Base-by-base conservation (phyloP, 495 filamentous ascomycete species). In the Cenococcum geophilum region DNA sequence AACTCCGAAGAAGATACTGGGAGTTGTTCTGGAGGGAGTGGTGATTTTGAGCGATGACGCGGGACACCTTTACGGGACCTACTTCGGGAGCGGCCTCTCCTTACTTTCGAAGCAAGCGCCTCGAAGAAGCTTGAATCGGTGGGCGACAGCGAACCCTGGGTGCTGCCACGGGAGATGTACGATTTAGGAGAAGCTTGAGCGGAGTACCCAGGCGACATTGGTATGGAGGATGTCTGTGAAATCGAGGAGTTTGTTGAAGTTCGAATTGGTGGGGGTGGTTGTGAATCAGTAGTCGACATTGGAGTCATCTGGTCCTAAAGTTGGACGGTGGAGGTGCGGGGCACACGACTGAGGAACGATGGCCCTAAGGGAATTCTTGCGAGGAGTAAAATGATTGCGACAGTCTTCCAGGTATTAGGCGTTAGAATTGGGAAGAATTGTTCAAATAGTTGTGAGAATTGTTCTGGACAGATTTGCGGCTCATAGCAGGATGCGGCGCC, bases 41-140 rank as follows among this genome's bases (percentile, higher is more conserved):
- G 66, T 20, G 66, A 66, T 60, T 61, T 60, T 16, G 66, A 69
- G 1, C 63, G 62, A 6, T 63, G 45, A 32, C 63, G 66, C 22
- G 62, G 35, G 18, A 25, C 52, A 1, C 48, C 37, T 34, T 34
- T 37, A 1, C 62, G 62, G 23, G 62, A 62, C 10, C 66, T 55
- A 40, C 63, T 65, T 35, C 63, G 55, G n/a, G 66, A 63, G 4
- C 66, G 66, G 45, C 59, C 63, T 6, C 43, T 48, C 20, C 47
- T 54, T 32, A 69, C 52, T 32, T 54, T 51, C 12, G 62, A 58
- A 25, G 66, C 47, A 37, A 69, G 65, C 35, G 66, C 56, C 9
- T 63, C 60, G 40, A 69, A 69, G 53, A 69, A 69, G n/a, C 58
- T 63, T 25, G 52, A 49, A 25, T 68, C 66, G 35, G 52, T 50